Evolutionary conservation across 2,329 filamentous ascomycete species (phyloP).

Genomic region (Colletotrichum costaricense): DNA sequence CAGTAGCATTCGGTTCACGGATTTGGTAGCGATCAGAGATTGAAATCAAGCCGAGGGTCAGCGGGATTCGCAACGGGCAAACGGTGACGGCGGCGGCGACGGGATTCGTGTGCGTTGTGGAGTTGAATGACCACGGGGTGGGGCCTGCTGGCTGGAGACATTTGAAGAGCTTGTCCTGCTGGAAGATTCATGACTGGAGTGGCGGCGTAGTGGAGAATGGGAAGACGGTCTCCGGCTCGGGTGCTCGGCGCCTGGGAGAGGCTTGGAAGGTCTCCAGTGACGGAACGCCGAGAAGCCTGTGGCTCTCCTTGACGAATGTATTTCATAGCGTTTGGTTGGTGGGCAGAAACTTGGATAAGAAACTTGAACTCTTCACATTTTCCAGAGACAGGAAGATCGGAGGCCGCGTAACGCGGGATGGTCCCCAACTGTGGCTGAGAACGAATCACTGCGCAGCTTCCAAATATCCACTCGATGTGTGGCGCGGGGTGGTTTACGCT

Average conservation of each 20-base stretch:
- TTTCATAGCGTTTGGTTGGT: no score
- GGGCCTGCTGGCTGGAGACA: neutral
- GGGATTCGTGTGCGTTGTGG: neutral
- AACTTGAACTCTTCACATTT: no score
- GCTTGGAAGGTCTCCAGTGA: neutral
- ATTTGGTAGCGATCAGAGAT: neutral
- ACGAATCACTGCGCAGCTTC: neutral
- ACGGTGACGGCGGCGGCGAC: neutral
- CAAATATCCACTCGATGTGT: neutral
- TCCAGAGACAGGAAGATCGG: neutral
- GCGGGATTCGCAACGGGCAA: neutral
- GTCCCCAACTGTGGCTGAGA: conserved; percentile 7
- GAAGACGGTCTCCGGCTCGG: neutral
- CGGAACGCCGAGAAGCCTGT: neutral
- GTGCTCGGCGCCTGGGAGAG: neutral
- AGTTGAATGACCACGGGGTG: no score
- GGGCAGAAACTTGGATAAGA: no score
- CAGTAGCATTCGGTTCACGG: neutral
- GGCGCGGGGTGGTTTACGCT: neutral
- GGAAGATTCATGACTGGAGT: neutral
- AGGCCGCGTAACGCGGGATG: conserved; percentile 29
- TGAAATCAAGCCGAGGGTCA: neutral
- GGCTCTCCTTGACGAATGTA: no score
- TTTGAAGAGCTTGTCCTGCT: neutral
- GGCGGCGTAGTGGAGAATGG: neutral